Conservation (phyloP, 768 basidiomycete species). For the Amyloporia xantha region DNA sequence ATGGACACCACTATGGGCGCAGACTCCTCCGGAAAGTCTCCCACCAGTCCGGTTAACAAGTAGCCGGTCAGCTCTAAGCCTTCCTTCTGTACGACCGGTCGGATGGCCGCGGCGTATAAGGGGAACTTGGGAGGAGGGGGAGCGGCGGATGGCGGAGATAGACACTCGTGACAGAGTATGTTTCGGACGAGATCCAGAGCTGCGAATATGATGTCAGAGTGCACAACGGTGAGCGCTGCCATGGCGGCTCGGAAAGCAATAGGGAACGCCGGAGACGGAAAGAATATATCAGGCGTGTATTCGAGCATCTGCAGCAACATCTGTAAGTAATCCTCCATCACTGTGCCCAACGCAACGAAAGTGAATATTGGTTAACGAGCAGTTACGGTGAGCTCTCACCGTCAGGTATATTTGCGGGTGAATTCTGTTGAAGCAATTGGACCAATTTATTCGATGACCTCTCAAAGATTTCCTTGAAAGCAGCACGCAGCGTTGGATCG, state of each 20-base stretch:
- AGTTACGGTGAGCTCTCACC: conserved; percentile 41
- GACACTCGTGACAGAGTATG: conserved; percentile 70
- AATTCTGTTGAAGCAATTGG: conserved; percentile 57
- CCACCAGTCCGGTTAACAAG: conserved; percentile 71
- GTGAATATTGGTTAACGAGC: background rate
- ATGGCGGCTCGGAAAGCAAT: conserved; percentile 70
- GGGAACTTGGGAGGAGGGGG: conserved; percentile 53
- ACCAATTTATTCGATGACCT: conserved; percentile 67
- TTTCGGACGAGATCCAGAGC: conserved; percentile 74
- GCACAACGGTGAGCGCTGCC: conserved; percentile 75
- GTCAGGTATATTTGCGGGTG: conserved; percentile 77
- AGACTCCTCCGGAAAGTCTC: conserved; percentile 86
- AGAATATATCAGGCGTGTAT: conserved; percentile 66
- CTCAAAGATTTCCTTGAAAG: conserved; percentile 67
- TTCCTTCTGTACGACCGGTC: conserved; percentile 55
- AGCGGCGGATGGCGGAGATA: conserved; percentile 36
- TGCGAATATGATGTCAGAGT: conserved; percentile 75
- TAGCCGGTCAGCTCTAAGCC: conserved; percentile 66
- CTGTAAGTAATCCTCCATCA: conserved; percentile 91
- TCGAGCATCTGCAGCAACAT: conserved; percentile 65
- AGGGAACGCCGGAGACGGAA: conserved; percentile 73
- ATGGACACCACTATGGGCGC: conserved; percentile 68
- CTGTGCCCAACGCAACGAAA: too few species aligned
- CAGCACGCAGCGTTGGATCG: conserved; percentile 43
- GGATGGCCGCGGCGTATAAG: conserved; percentile 57